Evolutionary conservation across 257 asterid species (phyloP).

Genomic region (Oldenlandia corymbosa): DNA sequence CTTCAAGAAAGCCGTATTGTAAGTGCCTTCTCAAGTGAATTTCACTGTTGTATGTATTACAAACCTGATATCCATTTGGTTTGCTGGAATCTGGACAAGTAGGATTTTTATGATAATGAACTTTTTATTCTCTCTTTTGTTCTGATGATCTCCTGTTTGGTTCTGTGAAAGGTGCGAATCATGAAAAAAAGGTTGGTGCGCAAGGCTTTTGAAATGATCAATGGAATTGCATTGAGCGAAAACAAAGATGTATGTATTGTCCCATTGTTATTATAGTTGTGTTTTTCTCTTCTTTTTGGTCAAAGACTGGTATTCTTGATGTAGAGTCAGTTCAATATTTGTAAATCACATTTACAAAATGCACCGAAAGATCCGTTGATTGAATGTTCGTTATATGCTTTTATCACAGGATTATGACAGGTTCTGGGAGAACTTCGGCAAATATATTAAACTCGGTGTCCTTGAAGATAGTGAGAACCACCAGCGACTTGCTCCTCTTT

Average conservation of each 20-base stretch:
- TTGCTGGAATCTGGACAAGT: no score
- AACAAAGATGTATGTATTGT: constrained; percentile 50
- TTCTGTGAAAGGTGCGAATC: constrained; percentile 66
- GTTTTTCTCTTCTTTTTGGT: background rate
- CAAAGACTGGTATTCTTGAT: no score
- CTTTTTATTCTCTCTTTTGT: background rate
- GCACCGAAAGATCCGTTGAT: background rate
- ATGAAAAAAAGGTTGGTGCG: constrained; percentile 98
- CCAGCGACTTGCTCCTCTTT: constrained; percentile 90
- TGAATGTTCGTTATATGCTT: constrained; percentile 9
- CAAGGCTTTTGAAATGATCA: constrained; percentile 97
- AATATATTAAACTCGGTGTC: constrained; percentile 84
- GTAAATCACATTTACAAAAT: background rate
- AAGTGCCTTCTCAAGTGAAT: constrained; percentile 29
- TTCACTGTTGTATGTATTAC: background rate
- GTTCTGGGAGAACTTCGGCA: constrained; percentile 93
- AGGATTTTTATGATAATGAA: background rate
- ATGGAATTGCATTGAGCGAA: constrained; percentile 87
- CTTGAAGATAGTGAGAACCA: constrained; percentile 97
- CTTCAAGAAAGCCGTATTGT: constrained; percentile 99
- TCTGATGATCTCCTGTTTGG: constrained; percentile 4
- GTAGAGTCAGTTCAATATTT: background rate
- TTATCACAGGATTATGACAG: constrained; percentile 64
- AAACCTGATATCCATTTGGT: background rate
- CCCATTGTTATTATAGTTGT: background rate